Conservation (phyloP, 2,329 filamentous ascomycete species). For the Xylariaceae sp. region DNA sequence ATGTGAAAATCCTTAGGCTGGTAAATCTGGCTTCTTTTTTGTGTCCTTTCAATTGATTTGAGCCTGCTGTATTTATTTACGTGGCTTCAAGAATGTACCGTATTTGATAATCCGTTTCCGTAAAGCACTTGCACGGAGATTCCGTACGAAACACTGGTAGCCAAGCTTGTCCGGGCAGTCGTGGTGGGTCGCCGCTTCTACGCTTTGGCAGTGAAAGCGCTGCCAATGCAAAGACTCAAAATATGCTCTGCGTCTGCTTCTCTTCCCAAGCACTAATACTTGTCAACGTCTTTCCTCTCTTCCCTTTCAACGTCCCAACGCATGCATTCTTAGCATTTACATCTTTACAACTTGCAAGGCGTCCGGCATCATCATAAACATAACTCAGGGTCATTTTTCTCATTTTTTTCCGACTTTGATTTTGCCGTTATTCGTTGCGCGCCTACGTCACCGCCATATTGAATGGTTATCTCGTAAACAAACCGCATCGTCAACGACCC, state of each 20-base stretch:
- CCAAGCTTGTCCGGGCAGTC: too few species aligned
- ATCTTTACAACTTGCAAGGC: neutral
- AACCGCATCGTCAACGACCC: neutral
- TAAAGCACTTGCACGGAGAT: too few species aligned
- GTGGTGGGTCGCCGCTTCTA: conserved; percentile 5
- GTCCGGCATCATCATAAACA: neutral
- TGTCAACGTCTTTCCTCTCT: neutral
- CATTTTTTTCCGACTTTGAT: neutral
- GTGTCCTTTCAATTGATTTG: neutral
- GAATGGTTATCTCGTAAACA: neutral
- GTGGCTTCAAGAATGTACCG: neutral
- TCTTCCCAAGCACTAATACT: neutral
- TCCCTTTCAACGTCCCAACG: conserved; percentile 6
- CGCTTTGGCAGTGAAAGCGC: neutral
- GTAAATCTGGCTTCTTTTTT: too few species aligned
- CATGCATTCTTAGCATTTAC: neutral
- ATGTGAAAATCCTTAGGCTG: too few species aligned
- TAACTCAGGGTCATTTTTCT: neutral
- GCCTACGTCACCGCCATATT: neutral
- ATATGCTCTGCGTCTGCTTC: neutral
- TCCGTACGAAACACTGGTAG: too few species aligned
- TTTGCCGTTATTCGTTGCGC: neutral
- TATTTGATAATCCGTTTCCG: too few species aligned
- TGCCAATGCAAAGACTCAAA: neutral
- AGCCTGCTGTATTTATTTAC: neutral